phyloP scores from a whole-genome alignment of 2,329 filamentous ascomycete species.

The Pestalotiopsis sp. region DNA sequence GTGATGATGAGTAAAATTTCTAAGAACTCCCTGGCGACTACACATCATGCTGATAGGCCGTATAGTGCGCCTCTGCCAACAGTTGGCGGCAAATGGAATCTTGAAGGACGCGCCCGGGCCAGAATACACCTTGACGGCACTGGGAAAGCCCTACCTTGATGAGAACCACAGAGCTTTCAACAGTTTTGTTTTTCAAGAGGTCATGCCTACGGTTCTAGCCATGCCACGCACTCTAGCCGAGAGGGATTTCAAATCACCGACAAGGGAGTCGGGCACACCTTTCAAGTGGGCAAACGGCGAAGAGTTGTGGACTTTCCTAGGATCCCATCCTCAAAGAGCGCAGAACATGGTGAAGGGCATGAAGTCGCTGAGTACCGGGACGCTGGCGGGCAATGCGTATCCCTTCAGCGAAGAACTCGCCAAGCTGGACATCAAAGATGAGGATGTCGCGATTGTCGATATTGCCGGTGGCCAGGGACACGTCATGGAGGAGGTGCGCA shows the following conservation, averaged over 20 bases:
- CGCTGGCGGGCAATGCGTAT: background rate
- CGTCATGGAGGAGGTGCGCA: background rate
- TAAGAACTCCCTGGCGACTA: background rate
- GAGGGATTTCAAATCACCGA: background rate
- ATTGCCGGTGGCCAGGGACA: background rate
- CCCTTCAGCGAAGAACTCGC: background rate
- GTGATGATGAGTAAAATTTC: background rate
- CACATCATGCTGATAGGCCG: background rate
- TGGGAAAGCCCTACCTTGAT: background rate
- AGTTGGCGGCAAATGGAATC: background rate
- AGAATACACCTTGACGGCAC: background rate
- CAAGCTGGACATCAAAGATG: background rate
- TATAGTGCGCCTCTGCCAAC: background rate
- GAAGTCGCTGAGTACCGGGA: background rate
- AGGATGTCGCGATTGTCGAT: background rate
- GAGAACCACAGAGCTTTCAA: background rate
- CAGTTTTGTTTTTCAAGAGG: background rate
- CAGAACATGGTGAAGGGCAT: slow-evolving; percentile 1
- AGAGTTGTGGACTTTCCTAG: background rate
- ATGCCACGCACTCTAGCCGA: background rate
- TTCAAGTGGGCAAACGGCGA: background rate
- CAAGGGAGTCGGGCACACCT: background rate
- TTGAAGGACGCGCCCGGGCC: background rate
- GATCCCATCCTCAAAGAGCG: background rate
- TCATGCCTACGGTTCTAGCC: background rate